phyloP scores from a whole-genome alignment of 768 basidiomycete species.

The Erythrobasidium yunnanense region DNA sequence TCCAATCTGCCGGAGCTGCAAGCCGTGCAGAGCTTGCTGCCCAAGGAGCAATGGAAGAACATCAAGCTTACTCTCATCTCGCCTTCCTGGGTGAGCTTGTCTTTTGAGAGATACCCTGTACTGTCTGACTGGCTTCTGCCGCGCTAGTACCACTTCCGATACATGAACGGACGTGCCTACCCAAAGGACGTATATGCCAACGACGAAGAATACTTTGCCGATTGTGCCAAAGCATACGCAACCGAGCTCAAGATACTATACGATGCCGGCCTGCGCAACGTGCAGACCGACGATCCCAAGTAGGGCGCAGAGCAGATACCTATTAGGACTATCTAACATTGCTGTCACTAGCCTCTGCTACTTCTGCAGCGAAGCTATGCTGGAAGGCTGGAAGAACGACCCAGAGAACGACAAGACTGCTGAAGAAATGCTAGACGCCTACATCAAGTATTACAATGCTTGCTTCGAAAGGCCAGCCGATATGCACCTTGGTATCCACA shows the following conservation, averaged over 20 bases:
- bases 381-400: constrained; percentile 52
- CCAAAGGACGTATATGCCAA: constrained; percentile 50
- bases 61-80: constrained; percentile 54
- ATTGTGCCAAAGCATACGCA: constrained; percentile 48
- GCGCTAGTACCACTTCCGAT: constrained; percentile 38
- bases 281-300: constrained; percentile 49
- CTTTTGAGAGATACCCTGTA: no score
- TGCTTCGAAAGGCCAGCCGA: constrained; percentile 35
- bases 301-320: constrained; percentile 55
- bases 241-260: constrained; percentile 48
- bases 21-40: constrained; percentile 29
- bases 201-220: constrained; percentile 54
- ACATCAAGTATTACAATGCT: constrained; percentile 51
- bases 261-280: constrained; percentile 45
- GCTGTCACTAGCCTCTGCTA: not conserved
- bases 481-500: constrained; percentile 38
- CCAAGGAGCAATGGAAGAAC: constrained; percentile 46
- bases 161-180: constrained; percentile 34
- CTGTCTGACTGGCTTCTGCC: no score
- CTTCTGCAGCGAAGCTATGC: constrained; percentile 51
- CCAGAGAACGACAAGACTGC: constrained; percentile 48
- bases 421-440: constrained; percentile 56
- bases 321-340: not conserved
- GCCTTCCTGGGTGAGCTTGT: not conserved
- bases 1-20: constrained; percentile 34